Evolutionary conservation across 208 protist species (phyloP), one percentile per base, ranked within the genome.

Genomic region (Crithidia mellificae): DNA sequence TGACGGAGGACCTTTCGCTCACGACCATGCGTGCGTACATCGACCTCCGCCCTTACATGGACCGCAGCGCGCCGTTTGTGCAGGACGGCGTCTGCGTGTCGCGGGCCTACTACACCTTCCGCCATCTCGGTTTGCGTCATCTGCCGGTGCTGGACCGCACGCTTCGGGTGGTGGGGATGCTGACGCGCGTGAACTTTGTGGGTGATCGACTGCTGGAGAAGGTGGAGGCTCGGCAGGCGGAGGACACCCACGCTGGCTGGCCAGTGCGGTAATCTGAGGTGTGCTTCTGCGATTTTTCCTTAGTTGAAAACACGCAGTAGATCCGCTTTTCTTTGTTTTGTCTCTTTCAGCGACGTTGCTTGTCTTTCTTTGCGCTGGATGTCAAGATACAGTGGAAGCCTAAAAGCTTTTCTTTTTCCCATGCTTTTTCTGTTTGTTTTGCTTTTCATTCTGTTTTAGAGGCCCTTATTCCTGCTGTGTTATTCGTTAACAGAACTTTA

Each of bases 141-240:
- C 64, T 96, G 38, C 78, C 86, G 14, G 87, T 96, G 57, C 71
- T 93, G 15, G 70, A 92, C 64, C 49, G 68, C n/a, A 63, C 65
- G n/a, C 30, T 84, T 52, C 68, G 57, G 44, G 80, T 96, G 3
- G 71, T 90, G 5, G 92, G 92, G 25, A 91, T 96, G 20, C 68
- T 96, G 32, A 91, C 92, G 2, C 72, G 92, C 22, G 85, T 83
- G 44, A 88, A 89, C 62, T 78, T 94, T 43, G 72, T 88, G 7
- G 81, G 72, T 15, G 82, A 92, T 61, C 75, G 81, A 19, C 64
- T 90, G 72, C 68, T 83, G 46, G 81, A 90, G 68, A 75, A 67
- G 52, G 66, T 83, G 12, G 44, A 43, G 39, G 68, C 47, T 24
- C 56, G 47, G 56, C 74, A 49, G 62, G 44, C 19, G 15, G 59